phyloP scores from a whole-genome alignment of 148 eudicot species.

The Amaranthus hypochondriacus region DNA sequence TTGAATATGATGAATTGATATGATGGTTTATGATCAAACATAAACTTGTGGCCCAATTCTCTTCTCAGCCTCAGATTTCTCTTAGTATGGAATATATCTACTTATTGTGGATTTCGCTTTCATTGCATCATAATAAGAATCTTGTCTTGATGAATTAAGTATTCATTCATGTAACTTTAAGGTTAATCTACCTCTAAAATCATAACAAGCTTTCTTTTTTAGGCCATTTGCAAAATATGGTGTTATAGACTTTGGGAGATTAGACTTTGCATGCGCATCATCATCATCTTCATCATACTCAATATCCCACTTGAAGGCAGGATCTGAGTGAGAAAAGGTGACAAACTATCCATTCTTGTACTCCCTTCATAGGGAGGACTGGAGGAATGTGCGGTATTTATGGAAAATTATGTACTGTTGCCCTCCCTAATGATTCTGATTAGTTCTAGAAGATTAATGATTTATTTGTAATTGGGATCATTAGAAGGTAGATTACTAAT shows the following conservation, averaged over 20 bases:
- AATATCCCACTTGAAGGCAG: too few relatives aligned
- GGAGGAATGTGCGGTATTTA: neutral
- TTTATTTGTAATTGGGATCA: conserved; percentile 5
- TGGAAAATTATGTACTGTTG: conserved; percentile 11
- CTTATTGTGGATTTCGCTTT: conserved; percentile 20
- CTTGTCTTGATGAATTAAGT: neutral
- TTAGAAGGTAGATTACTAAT: neutral
- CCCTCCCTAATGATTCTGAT: conserved; percentile 7
- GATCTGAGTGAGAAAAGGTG: too few relatives aligned
- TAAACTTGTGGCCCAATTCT: conserved; percentile 21
- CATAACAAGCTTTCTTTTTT: neutral
- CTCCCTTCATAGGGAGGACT: too few relatives aligned
- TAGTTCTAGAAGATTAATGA: neutral
- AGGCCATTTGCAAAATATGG: conserved; percentile 10
- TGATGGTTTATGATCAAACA: neutral
- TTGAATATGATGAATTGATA: conserved; percentile 15
- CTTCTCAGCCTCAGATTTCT: conserved; percentile 13
- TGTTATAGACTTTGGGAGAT: conserved; percentile 2
- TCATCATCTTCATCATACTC: too few relatives aligned
- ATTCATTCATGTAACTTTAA: neutral
- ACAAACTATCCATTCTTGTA: too few relatives aligned
- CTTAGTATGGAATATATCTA: neutral
- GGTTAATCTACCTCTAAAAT: conserved; percentile 11
- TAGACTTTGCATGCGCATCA: conserved; percentile 11
- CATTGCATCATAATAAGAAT: conserved; percentile 8